Percentiles rank a stretch among this genome's conserved stretches.
Evolutionary conservation across 495 filamentous ascomycete species (phyloP).

Genomic region (Penicillium dipodomyicola): DNA sequence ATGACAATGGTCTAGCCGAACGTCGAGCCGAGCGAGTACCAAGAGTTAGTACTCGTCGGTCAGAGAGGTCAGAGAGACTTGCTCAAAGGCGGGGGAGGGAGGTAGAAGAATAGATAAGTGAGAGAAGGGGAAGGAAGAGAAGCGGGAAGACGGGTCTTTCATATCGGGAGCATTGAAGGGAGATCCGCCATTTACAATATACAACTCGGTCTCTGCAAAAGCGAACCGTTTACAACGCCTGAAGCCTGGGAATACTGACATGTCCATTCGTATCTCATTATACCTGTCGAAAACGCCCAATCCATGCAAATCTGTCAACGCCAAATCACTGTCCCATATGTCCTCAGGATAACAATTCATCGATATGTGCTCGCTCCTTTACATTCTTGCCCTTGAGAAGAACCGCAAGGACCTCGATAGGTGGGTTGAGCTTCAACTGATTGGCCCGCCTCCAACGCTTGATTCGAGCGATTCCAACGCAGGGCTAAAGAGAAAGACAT

Average conservation of each 20-base stretch:
- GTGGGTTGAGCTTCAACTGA: conserved; percentile 73
- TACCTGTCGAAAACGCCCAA: neutral
- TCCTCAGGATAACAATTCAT: conserved; percentile 64
- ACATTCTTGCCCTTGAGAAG: conserved; percentile 63
- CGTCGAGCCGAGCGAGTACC: too few species aligned
- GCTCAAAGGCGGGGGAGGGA: too few species aligned
- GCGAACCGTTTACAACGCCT: neutral
- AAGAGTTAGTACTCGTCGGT: too few species aligned
- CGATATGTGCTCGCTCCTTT: conserved; percentile 69
- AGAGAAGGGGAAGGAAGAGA: too few species aligned
- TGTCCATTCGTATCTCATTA: conserved; percentile 1
- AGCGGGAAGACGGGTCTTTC: too few species aligned
- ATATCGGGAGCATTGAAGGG: too few species aligned
- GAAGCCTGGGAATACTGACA: neutral
- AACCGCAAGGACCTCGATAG: conserved; percentile 87
- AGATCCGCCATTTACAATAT: too few species aligned
- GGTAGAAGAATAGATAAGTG: too few species aligned
- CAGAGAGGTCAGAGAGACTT: too few species aligned
- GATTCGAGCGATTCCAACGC: conserved; percentile 76
- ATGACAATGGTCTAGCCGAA: too few species aligned
- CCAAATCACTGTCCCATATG: neutral
- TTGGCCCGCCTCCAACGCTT: conserved; percentile 89
- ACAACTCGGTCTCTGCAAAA: neutral
- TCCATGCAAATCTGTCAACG: conserved; percentile 3
- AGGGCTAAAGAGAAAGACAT: conserved; percentile 57